Evolutionary conservation across 768 basidiomycete genomes (phyloP), one percentile per base, ranked within the genome.

Genomic region (Suillus ampliporus): DNA sequence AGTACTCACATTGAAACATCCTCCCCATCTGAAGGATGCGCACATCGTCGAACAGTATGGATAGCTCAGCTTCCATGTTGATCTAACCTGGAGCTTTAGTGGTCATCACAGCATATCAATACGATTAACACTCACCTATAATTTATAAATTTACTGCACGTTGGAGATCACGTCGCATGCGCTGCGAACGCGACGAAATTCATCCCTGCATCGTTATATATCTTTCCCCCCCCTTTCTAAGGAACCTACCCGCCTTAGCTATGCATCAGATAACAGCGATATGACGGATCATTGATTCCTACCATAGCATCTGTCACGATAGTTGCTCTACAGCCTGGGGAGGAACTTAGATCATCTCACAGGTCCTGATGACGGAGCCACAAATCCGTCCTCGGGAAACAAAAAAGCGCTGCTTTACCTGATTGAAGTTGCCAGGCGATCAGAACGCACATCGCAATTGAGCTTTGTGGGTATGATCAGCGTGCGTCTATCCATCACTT

Each of bases 1-100:
- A 3, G 9, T 40, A 61, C 61, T 62, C 8, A 62, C 58, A 23
- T 34, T 62, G 61, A n/a, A 38, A 63, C 50, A 61, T 52, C 38
- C 61, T 50, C 23, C 14, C 47, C 34, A 53, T 43, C 40, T 61
- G 62, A 52, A 63, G 62, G 31, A 63, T 61, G 43, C 43, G 38
- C 8, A 61, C 9, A 46, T 61, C 51, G 15, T 61, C 35, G 21
- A 61, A 38, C 4, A 61, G 19, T 34, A 35, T 26, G 31, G 41
- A 31, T 17, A 62, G 31, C 21, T 62, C 62, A 26, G 50, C 59
- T 11, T 63, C 60, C 62, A 63, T 63, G 13, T 26, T 31, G 37
- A 37, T 48, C 48, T 38, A 28, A 9, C 34, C 26, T 47, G n/a
- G 8, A 19, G 19, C 6, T 28, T 60, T 10, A 40, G 47, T 19